Evolutionary conservation across 345 rosid genomes (phyloP).

Genomic region (Eucalyptus curtisii): DNA sequence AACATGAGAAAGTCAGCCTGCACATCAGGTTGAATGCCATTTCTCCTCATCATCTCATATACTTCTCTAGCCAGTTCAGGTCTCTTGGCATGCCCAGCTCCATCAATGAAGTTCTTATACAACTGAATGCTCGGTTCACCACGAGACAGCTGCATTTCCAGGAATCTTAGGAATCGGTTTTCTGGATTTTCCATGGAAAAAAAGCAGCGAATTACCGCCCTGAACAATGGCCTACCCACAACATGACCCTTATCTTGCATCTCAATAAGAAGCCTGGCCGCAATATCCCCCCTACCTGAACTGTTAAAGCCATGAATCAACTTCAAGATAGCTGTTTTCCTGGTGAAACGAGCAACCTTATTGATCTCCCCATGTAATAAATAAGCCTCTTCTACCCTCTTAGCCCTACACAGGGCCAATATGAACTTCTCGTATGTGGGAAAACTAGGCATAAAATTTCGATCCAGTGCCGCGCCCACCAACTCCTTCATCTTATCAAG

Average conservation of each 20-base stretch:
- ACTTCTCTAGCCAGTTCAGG: slow-evolving; percentile 64
- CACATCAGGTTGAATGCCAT: slow-evolving; percentile 27
- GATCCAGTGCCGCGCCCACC: slow-evolving; percentile 23
- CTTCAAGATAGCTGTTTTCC: slow-evolving; percentile 8
- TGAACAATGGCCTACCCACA: slow-evolving; percentile 17
- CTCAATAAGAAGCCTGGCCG: slow-evolving; percentile 50
- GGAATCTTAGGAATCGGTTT: slow-evolving; percentile 23
- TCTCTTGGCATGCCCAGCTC: slow-evolving; percentile 57
- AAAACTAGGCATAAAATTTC: slow-evolving; percentile 23
- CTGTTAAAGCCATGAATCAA: slow-evolving; percentile 43
- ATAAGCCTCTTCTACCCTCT: slow-evolving; percentile 53
- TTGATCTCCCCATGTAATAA: slow-evolving; percentile 30
- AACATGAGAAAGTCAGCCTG: slow-evolving; percentile 36
- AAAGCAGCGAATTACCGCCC: slow-evolving; percentile 41
- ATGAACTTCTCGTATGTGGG: slow-evolving; percentile 29
- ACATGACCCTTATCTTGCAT: slow-evolving; percentile 66
- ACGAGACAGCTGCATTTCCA: slow-evolving; percentile 42
- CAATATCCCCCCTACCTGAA: slow-evolving; percentile 43
- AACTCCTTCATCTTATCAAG: slow-evolving; percentile 57
- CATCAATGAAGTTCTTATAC: slow-evolving; percentile 54
- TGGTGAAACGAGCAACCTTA: slow-evolving; percentile 13
- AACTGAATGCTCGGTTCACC: slow-evolving; percentile 5
- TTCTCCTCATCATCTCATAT: slow-evolving; percentile 49
- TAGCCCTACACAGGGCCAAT: slow-evolving; percentile 41
- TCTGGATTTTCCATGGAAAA: slow-evolving; percentile 33